These are phyloP conservation scores for Cercospora citrullina DNA, from an alignment of 2,329 filamentous ascomycete species.

Conservation along the genomic window DNA sequence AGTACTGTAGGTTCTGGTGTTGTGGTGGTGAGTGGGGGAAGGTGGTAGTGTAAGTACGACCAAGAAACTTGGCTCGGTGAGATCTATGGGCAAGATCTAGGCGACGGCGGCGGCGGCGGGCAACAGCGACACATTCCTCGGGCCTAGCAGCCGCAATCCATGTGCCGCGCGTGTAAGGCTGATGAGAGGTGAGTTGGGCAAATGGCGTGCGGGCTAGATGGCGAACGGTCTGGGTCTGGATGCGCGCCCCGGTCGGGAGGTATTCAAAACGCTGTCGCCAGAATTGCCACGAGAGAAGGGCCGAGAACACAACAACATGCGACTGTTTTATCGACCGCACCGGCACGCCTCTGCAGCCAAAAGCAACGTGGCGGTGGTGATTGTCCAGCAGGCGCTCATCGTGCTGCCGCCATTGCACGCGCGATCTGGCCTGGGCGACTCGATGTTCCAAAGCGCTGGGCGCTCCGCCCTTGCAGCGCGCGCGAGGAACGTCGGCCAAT, in stretches of 20 bases:
- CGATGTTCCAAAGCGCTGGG: not conserved
- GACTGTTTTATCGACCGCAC: not conserved
- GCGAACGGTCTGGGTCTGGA: not conserved
- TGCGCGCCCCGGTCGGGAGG: not conserved
- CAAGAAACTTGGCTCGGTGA: not conserved
- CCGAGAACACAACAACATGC: not conserved
- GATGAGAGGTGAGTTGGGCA: not conserved
- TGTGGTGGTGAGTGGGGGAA: not conserved
- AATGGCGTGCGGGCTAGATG: not conserved
- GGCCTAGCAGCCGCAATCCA: not conserved
- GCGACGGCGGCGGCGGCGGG: not conserved
- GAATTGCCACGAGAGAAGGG: not conserved
- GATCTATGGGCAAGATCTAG: slow-evolving; percentile 3
- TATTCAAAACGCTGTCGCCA: not conserved
- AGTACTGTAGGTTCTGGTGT: not conserved
- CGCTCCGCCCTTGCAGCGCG: slow-evolving; percentile 1
- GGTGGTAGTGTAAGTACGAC: not conserved
- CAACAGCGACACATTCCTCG: not conserved
- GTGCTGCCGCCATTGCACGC: not conserved
- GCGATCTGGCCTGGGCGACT: not conserved
- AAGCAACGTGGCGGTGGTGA: not conserved
- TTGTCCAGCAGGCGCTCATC: not conserved
- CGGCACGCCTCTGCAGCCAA: not conserved
- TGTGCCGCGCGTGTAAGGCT: slow-evolving; percentile 1
- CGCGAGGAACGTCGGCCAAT: not conserved